phyloP scores from a whole-genome alignment of 2,329 filamentous ascomycete genomes.

The Capronia americana region DNA sequence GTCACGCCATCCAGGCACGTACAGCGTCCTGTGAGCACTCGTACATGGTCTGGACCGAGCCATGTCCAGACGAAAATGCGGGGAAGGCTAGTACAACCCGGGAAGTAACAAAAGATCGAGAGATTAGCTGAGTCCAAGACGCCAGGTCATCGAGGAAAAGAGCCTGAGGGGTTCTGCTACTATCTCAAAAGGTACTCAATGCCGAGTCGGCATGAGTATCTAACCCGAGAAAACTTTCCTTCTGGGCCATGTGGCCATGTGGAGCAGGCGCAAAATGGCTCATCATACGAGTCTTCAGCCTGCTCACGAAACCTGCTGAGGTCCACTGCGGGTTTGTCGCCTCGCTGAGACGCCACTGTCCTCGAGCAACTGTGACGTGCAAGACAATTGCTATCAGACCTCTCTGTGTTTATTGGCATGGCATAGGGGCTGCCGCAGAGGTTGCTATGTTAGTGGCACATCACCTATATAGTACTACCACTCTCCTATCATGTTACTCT shows the following conservation, averaged over 20 bases:
- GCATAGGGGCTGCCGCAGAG: background rate
- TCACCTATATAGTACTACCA: background rate
- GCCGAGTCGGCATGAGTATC: background rate
- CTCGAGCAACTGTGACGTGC: background rate
- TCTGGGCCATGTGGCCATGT: background rate
- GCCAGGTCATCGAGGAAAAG: background rate
- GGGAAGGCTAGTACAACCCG: background rate
- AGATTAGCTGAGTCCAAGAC: background rate
- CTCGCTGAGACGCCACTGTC: background rate
- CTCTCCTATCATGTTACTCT: background rate
- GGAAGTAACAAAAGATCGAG: background rate
- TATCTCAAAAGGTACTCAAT: background rate
- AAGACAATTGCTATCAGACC: background rate
- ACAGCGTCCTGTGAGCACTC: background rate
- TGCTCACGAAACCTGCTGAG: background rate
- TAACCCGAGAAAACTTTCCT: background rate
- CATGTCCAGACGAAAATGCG: background rate
- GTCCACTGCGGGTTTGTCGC: background rate
- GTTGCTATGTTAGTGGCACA: background rate
- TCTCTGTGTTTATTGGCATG: background rate
- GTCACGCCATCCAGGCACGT: background rate
- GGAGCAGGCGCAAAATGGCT: slow-evolving; percentile 7
- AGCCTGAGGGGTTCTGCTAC: background rate
- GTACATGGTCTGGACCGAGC: background rate
- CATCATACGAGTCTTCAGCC: background rate